Evolutionary conservation across 805 yeast species (phyloP).

Genomic region (Cyberlindnera euphorbiiphila): DNA sequence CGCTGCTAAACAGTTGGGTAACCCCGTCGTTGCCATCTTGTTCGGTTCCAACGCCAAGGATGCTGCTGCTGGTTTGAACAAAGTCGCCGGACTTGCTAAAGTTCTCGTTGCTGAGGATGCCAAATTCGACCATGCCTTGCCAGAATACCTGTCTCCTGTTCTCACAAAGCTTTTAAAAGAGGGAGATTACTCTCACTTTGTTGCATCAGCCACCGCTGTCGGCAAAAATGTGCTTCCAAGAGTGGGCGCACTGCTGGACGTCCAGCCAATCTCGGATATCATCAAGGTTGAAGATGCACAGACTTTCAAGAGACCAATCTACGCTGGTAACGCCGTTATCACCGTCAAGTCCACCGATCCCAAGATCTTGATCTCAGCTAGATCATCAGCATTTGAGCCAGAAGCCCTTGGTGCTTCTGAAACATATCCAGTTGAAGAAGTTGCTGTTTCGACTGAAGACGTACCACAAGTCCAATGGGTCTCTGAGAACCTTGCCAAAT

Average conservation of each 20-base stretch:
- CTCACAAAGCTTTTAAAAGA: constrained; percentile 37
- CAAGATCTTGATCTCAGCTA: constrained; percentile 66
- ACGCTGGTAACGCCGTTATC: constrained; percentile 90
- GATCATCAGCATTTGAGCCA: constrained; percentile 77
- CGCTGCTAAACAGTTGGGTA: constrained; percentile 75
- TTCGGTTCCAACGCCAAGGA: constrained; percentile 59
- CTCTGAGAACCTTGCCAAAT: constrained; percentile 66
- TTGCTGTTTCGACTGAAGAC: constrained; percentile 33
- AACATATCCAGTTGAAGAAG: constrained; percentile 45
- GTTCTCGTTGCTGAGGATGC: constrained; percentile 53
- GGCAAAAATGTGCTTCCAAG: constrained; percentile 89
- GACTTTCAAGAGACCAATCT: constrained; percentile 89
- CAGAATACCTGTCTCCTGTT: constrained; percentile 80
- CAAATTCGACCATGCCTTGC: constrained; percentile 64
- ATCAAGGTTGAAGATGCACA: constrained; percentile 58
- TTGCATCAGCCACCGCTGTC: constrained; percentile 78
- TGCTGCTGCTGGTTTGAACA: constrained; percentile 48
- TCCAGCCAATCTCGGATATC: constrained; percentile 86
- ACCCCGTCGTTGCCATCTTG: constrained; percentile 76
- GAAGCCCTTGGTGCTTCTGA: constrained; percentile 34
- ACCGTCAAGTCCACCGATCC: constrained; percentile 72
- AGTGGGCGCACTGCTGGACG: constrained; percentile 76
- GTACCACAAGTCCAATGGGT: constrained; percentile 61
- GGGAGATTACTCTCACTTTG: constrained; percentile 60
- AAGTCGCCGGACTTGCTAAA: constrained; percentile 40